Conservation (phyloP, 495 filamentous ascomycete species). For the Xylaria telfairii region DNA sequence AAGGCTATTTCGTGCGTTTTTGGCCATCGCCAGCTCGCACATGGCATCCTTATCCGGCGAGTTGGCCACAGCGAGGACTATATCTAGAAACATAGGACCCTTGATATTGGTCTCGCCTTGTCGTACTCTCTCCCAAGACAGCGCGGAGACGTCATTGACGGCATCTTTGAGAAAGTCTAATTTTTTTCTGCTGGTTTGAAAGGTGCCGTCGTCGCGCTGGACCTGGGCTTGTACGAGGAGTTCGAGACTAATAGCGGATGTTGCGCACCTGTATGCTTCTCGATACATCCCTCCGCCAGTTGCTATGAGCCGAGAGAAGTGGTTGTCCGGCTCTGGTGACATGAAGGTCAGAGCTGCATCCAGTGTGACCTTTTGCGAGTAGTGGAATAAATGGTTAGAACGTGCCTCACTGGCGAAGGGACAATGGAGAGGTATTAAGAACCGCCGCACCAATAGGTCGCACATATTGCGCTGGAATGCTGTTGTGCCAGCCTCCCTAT, state of each 20-base stretch:
- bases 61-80: conserved; percentile 51
- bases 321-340: conserved; percentile 48
- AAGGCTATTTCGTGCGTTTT: conserved; percentile 39
- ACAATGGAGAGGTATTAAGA: conserved; percentile 59
- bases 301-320: conserved; percentile 48
- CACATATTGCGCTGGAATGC: conserved; percentile 44
- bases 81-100: conserved; percentile 51
- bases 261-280: conserved; percentile 48
- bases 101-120: conserved; percentile 61
- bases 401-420: conserved; percentile 58
- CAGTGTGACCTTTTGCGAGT: conserved; percentile 60
- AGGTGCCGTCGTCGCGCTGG: conserved; percentile 39
- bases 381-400: conserved; percentile 58
- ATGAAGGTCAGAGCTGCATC: conserved; percentile 59
- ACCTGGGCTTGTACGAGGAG: conserved; percentile 44
- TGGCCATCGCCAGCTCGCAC: conserved; percentile 32
- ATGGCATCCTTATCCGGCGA: conserved; percentile 38
- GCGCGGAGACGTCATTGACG: conserved; percentile 41
- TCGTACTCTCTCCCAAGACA: conserved; percentile 47
- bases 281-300: conserved; percentile 57
- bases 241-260: conserved; percentile 46
- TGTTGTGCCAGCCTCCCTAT: conserved; percentile 28
- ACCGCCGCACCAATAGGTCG: conserved; percentile 56
- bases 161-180: conserved; percentile 43
- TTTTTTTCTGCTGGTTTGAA: conserved; percentile 30